These are phyloP conservation scores for Suillus placidus DNA, from an alignment of 768 basidiomycete species.

Conservation along the genomic window DNA sequence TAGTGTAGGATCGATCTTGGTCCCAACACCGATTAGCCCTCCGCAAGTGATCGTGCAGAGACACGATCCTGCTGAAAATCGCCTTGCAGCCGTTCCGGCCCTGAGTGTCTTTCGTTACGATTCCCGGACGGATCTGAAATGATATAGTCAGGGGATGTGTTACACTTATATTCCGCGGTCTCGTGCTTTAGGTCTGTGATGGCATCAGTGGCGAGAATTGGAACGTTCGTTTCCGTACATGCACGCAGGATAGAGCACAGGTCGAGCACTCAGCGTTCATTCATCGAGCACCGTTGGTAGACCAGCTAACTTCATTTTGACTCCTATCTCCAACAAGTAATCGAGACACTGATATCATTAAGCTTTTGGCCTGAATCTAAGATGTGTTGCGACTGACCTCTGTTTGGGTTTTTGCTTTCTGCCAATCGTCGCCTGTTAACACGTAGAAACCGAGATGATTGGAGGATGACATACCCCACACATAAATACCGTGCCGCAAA, in stretches of 20 bases:
- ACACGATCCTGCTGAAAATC: too few species aligned
- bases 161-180: not conserved
- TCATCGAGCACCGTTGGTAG: conserved; percentile 47
- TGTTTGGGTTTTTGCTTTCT: conserved; percentile 87
- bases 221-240: not conserved
- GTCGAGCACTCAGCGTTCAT: conserved; percentile 16
- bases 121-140: not conserved
- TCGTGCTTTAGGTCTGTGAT: not conserved
- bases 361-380: conserved; percentile 11
- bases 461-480: conserved; percentile 63
- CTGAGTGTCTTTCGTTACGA: too few species aligned
- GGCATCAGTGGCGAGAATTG: not conserved
- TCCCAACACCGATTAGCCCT: too few species aligned
- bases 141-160: not conserved
- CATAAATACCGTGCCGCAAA: conserved; percentile 78
- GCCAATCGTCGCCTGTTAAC: conserved; percentile 65
- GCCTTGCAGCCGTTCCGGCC: too few species aligned
- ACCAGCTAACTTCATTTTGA: conserved; percentile 75
- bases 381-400: conserved; percentile 50
- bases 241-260: not conserved
- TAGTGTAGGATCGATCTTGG: too few species aligned
- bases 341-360: conserved; percentile 10
- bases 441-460: conserved; percentile 11
- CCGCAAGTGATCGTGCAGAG: too few species aligned
- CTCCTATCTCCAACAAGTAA: conserved; percentile 82